phyloP scores from a whole-genome alignment of 352 stramenopile genomes.

The Globisporangium cystogenes region DNA sequence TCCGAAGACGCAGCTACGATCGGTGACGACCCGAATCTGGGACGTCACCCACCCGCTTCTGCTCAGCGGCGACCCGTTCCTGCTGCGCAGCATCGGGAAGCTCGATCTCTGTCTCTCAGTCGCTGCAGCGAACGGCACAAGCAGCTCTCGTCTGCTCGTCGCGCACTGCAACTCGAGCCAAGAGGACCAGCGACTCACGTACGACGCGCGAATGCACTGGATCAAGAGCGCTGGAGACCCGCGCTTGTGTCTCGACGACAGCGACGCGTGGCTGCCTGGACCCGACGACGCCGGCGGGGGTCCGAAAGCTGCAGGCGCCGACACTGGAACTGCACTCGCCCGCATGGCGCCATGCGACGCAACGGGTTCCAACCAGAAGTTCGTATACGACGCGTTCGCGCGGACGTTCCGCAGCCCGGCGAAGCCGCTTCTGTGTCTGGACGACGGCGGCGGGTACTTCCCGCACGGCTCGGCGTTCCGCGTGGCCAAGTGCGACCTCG shows the following conservation, averaged over 20 bases:
- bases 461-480: conserved; percentile 1
- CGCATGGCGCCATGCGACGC: background rate
- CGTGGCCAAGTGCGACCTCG: conserved; percentile 3
- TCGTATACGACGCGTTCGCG: conserved; percentile 7
- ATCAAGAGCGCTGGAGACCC: conserved; percentile 3
- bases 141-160: background rate
- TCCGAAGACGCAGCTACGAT: background rate
- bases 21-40: background rate
- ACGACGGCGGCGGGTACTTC: conserved; percentile 7
- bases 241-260: conserved; percentile 10
- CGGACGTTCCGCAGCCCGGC: background rate
- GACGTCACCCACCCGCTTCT: background rate
- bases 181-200: conserved; percentile 4
- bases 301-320: background rate
- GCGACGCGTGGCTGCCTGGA: background rate
- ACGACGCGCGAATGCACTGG: conserved; percentile 2
- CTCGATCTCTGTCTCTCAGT: conserved; percentile 4
- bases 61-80: background rate
- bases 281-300: background rate
- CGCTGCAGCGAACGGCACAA: background rate
- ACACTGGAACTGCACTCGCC: background rate
- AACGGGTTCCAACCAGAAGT: conserved; percentile 6
- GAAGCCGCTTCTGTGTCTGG: conserved; percentile 6
- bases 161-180: background rate
- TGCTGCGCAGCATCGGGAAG: conserved; percentile 9